A percentile compares a stretch with the other conserved stretches of the same genome.
These are phyloP conservation scores for Dipodascopsis tothii DNA, from an alignment of 805 yeast genomes.

Conservation along the genomic window DNA sequence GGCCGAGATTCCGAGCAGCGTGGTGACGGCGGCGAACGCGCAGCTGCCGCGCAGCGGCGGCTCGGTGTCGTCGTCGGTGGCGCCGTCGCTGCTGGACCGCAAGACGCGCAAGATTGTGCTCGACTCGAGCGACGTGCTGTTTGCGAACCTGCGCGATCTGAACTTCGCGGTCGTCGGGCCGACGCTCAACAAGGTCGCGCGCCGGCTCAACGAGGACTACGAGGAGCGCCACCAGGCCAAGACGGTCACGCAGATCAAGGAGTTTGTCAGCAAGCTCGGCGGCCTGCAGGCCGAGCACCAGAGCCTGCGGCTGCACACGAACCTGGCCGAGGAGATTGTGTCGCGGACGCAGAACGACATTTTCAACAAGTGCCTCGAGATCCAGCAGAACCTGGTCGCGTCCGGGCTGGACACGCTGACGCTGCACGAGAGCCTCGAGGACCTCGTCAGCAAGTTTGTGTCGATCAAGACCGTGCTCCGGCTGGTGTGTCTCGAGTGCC, in stretches of 20 bases:
- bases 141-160: constrained; percentile 47
- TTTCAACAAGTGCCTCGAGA: constrained; percentile 44
- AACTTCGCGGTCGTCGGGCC: constrained; percentile 79
- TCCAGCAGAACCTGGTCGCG: constrained; percentile 65
- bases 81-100: constrained; percentile 13
- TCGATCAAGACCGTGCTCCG: constrained; percentile 42
- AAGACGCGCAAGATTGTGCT: constrained; percentile 25
- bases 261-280: constrained; percentile 63
- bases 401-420: constrained; percentile 40
- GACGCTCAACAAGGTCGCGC: constrained; percentile 62
- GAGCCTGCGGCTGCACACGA: constrained; percentile 49
- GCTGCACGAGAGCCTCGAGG: constrained; percentile 38
- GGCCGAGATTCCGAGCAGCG: constrained; percentile 28
- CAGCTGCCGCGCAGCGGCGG: constrained; percentile 5
- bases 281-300: constrained; percentile 60
- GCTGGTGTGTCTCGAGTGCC: constrained; percentile 49
- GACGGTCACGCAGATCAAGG: constrained; percentile 57
- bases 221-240: constrained; percentile 51
- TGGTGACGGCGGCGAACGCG: constrained; percentile 17
- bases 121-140: constrained; percentile 41
- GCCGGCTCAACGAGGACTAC: constrained; percentile 58
- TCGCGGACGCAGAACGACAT: constrained; percentile 19
- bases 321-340: constrained; percentile 24
- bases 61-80: constrained; percentile 6
- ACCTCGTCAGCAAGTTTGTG: constrained; percentile 44